Base-by-base conservation (phyloP, 2,329 filamentous ascomycete genomes). In the Biscogniauxia mediterranea region DNA sequence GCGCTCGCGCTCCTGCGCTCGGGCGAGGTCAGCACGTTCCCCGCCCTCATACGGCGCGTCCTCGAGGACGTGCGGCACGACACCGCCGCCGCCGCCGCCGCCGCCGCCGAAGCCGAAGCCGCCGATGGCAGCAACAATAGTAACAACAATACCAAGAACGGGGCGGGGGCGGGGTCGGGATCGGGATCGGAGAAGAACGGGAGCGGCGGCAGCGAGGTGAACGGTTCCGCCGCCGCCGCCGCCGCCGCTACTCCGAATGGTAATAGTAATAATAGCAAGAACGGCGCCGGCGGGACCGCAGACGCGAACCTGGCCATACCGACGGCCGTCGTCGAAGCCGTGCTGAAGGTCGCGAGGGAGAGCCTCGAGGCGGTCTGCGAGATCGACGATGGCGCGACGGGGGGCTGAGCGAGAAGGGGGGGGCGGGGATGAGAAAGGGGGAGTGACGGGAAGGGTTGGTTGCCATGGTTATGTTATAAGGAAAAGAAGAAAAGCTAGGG, bases 31-130 rank as follows among this genome's bases (percentile, higher is more conserved):
- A 81, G 79, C 21, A 86, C 82, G 5, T 89, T 88, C 71, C 85
- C 85, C 1, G 80, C 79, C n/a, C 83, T 89, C 28, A 80, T 89
- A 63, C 76, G 78, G 57, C 84, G 83, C 62, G 83, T 89, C 20
- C 78, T 89, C 67, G 83, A 87, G 61, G 86, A 89, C 71, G 81
- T 89, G 58, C 82, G 83, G 54, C 78, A 80, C 61, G 83, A 84
- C 62, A 81, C 79, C 5, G 72, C 77, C 6, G 68, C 73, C 49
- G 65, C 75, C 15, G 65, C 70, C 38, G 65, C 70, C 26, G 50
- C 65, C 32, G 65, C 71, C 8, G 64, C 70, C 56, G 61, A 59
- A n/a, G n/a, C n/a, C 26, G 50, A 66, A 38, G 65, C 71, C 8
- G 64, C 70, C 56, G 61, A 59, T 8, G 58, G 57, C 9, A 74